phyloP scores from a whole-genome alignment of 2,329 filamentous ascomycete genomes.

The Nemania abortiva region DNA sequence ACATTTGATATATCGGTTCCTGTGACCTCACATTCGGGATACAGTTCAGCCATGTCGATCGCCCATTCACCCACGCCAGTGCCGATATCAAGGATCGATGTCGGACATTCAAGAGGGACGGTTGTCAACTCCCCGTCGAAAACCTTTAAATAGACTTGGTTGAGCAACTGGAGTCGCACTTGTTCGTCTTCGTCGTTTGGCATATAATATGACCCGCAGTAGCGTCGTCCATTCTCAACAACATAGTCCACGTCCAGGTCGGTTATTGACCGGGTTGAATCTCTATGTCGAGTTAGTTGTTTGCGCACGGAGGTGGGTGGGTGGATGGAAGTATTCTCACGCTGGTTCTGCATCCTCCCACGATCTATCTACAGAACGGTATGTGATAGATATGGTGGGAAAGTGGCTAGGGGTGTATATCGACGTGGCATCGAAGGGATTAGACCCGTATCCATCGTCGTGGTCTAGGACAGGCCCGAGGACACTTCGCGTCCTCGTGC shows the following conservation, averaged over 20 bases:
- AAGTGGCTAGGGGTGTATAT: conserved; percentile 59
- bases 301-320: not conserved
- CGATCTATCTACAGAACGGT: conserved; percentile 53
- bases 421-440: conserved; percentile 56
- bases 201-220: conserved; percentile 73
- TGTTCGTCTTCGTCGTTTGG: conserved; percentile 76
- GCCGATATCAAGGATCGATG: conserved; percentile 68
- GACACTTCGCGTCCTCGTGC: conserved; percentile 46
- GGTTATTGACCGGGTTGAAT: conserved; percentile 62
- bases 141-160: conserved; percentile 71
- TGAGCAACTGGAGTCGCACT: conserved; percentile 70
- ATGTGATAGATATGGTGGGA: conserved; percentile 53
- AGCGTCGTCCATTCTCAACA: conserved; percentile 72
- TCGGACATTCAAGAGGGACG: conserved; percentile 57
- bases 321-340: conserved; percentile 51
- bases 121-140: conserved; percentile 60
- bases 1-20: conserved; percentile 71
- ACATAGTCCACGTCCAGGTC: conserved; percentile 66
- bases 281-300: conserved; percentile 41
- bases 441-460: conserved; percentile 43
- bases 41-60: conserved; percentile 66
- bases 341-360: conserved; percentile 53
- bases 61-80: conserved; percentile 68
- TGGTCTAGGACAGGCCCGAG: conserved; percentile 43
- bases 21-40: conserved; percentile 66